Base-by-base conservation (phyloP, 768 basidiomycete genomes). In the Agrocybe praecox region DNA sequence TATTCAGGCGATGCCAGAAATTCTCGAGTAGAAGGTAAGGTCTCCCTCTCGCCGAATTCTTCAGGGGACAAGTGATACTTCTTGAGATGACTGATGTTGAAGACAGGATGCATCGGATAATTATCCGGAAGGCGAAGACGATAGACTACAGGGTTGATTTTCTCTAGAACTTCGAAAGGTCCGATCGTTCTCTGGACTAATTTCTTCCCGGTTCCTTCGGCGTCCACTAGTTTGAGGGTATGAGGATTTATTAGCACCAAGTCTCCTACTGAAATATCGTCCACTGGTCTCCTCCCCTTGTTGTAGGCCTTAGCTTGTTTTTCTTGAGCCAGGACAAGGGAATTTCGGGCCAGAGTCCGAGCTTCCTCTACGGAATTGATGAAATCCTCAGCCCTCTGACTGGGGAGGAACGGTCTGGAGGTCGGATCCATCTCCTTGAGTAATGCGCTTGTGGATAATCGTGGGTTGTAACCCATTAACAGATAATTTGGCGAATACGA, bases 401-500 rank as follows among this genome's bases (percentile, higher is more conserved):
- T 56, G 1, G 44, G 49, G 6, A 46, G 21, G 10, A 36, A 55
- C 0, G 47, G 48, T 1, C 21, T 55, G 24, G n/a, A n/a, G n/a
- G n/a, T n/a, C n/a, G n/a, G n/a, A n/a, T n/a, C n/a, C n/a, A n/a
- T n/a, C n/a, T n/a, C n/a, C n/a, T n/a, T n/a, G n/a, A n/a, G n/a
- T n/a, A n/a, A n/a, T n/a, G n/a, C n/a, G n/a, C n/a, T n/a, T n/a
- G 0, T 18, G 23, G 0, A 69, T 68, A 4, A 62, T n/a, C n/a
- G 58, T 2, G 68, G 72, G 2, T 53, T 45, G 53, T 55, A 73
- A 7, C 73, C 71, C 17, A 58, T 52, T 1, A 73, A 57, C 2
- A 72, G 53, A 52, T 62, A 72, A 3, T 67, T 63, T 6, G 72
- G 74, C 0, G 71, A 26, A 23, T 61, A 69, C 5, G 44, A 46